These are phyloP conservation scores for Starmerella apis DNA, from an alignment of 805 yeast genomes.

Conservation along the genomic window DNA sequence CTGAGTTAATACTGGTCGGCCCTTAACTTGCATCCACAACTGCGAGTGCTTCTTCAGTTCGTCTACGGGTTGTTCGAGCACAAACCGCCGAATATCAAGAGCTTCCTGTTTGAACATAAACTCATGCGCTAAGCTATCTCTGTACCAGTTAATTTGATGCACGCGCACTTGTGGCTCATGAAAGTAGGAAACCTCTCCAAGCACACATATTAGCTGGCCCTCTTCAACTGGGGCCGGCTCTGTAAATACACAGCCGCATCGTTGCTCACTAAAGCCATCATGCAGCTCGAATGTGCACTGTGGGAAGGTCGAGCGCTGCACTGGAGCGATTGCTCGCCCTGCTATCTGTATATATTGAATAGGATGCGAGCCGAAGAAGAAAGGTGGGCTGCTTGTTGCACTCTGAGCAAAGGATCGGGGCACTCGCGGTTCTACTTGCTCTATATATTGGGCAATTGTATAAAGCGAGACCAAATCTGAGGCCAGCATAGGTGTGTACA, in stretches of 20 bases:
- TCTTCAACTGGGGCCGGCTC: background rate
- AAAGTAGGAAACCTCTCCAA: constrained; percentile 4
- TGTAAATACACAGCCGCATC: background rate
- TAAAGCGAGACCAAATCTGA: background rate
- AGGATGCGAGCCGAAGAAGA: constrained; percentile 10
- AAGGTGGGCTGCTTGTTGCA: background rate
- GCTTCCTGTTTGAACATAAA: constrained; percentile 10
- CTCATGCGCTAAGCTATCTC: background rate
- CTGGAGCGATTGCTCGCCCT: constrained; percentile 6
- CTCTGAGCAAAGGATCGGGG: background rate
- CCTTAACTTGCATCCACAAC: background rate
- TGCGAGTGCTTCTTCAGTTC: background rate
- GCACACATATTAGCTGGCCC: constrained; percentile 9
- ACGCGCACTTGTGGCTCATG: constrained; percentile 8
- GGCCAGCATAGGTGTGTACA: constrained; percentile 3
- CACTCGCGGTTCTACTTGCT: background rate
- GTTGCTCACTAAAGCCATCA: constrained; percentile 7
- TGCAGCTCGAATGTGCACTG: constrained; percentile 3
- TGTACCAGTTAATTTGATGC: background rate
- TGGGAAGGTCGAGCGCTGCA: background rate
- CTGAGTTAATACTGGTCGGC: constrained; percentile 2
- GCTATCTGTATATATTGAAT: constrained; percentile 8
- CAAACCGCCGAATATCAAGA: constrained; percentile 7
- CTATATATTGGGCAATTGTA: background rate
- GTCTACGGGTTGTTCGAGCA: constrained; percentile 12